A percentile compares a stretch with the other conserved stretches of the same genome.
These are phyloP conservation scores for Flaveria bidentis DNA, from an alignment of 129 eudicot genomes.

Conservation along the genomic window DNA sequence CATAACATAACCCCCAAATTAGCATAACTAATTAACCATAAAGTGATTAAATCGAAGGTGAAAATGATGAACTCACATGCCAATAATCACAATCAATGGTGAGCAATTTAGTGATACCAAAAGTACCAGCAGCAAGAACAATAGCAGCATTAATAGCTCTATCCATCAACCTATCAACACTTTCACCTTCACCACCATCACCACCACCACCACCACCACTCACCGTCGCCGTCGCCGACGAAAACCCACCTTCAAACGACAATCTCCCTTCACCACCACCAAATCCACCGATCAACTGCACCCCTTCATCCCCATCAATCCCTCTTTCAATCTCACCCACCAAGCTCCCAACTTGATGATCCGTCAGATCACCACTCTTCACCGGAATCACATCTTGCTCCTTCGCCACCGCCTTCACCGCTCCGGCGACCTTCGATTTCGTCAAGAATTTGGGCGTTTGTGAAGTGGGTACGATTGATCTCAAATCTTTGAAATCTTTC, in stretches of 20 bases:
- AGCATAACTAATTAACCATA: not conserved
- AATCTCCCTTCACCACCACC: slow-evolving; percentile 64
- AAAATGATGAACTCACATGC: slow-evolving; percentile 73
- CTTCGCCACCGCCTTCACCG: slow-evolving; percentile 34
- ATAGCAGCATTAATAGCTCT: slow-evolving; percentile 84
- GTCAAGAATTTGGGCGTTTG: slow-evolving; percentile 31
- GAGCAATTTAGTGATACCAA: slow-evolving; percentile 87
- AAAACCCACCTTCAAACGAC: slow-evolving; percentile 72
- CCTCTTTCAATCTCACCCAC: slow-evolving; percentile 46
- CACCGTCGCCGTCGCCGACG: slow-evolving; percentile 42
- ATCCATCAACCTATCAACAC: slow-evolving; percentile 58
- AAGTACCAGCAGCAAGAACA: slow-evolving; percentile 85
- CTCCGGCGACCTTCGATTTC: slow-evolving; percentile 24
- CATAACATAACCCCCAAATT: not conserved
- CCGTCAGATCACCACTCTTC: slow-evolving; percentile 41
- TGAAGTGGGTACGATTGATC: slow-evolving; percentile 23
- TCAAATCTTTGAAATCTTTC: slow-evolving; percentile 29
- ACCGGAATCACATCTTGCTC: slow-evolving; percentile 48
- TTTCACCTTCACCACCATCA: slow-evolving; percentile 30
- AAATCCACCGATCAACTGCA: slow-evolving; percentile 67
- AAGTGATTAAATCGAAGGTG: not conserved
- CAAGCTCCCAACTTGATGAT: slow-evolving; percentile 49
- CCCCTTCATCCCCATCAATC: slow-evolving; percentile 40
- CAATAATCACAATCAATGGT: slow-evolving; percentile 95
- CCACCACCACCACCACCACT: slow-evolving; percentile 23